These are phyloP conservation scores for Ophiostoma fasciatum DNA, from an alignment of 2,329 filamentous ascomycete species.

Conservation along the genomic window DNA sequence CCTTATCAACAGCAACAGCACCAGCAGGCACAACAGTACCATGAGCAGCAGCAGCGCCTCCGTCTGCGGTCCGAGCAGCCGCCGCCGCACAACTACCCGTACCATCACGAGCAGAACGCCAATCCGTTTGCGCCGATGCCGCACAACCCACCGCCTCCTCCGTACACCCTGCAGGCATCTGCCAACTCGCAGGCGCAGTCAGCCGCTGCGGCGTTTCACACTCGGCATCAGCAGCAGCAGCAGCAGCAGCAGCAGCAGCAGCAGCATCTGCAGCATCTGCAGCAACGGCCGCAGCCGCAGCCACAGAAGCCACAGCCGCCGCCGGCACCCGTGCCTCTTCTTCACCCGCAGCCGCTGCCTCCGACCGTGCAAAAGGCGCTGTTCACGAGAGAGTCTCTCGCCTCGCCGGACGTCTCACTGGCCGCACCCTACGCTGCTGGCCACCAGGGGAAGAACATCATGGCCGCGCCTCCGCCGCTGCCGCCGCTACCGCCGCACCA, in stretches of 20 bases:
- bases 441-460: neutral
- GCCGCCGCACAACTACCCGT: neutral
- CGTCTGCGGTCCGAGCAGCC: no score
- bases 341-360: conserved; percentile 36
- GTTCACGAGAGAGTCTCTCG: conserved; percentile 27
- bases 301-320: neutral
- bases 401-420: conserved; percentile 19
- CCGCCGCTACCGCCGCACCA: conserved; percentile 13
- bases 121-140: conserved; percentile 3
- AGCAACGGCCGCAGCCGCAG: neutral
- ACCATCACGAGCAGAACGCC: neutral
- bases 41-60: neutral
- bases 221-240: neutral
- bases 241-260: neutral
- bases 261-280: neutral
- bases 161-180: neutral
- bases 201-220: no score
- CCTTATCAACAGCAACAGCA: neutral
- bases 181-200: no score
- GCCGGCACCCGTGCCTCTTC: conserved; percentile 16
- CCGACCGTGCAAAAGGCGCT: conserved; percentile 40
- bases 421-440: conserved; percentile 2
- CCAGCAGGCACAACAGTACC: neutral
- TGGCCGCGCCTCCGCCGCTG: conserved; percentile 12
- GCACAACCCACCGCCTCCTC: conserved; percentile 1